phyloP scores from a whole-genome alignment of 768 basidiomycete species.

The Dacryopinax primogenitus region DNA sequence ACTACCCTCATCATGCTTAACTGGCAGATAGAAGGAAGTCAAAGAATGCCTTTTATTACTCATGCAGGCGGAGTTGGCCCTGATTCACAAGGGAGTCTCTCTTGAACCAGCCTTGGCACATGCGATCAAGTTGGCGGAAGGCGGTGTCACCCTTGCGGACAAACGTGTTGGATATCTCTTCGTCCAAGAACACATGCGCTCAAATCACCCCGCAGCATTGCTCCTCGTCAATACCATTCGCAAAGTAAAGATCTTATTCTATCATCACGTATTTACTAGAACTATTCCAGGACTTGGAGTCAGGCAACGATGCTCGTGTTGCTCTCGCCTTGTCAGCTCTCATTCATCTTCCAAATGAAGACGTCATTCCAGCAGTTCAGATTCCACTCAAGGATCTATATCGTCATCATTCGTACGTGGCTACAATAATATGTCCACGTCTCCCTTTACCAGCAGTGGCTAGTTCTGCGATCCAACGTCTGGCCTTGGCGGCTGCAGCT shows the following conservation, averaged over 20 bases:
- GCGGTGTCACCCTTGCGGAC: slow-evolving; percentile 37
- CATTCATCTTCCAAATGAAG: slow-evolving; percentile 46
- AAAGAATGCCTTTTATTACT: slow-evolving; percentile 1
- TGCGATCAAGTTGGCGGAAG: slow-evolving; percentile 65
- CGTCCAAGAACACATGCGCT: slow-evolving; percentile 58
- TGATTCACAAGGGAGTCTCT: neutral
- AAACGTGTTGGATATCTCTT: slow-evolving; percentile 66
- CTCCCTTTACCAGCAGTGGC: no score
- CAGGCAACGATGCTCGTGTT: slow-evolving; percentile 40
- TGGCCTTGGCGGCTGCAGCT: neutral
- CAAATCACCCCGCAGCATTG: slow-evolving; percentile 54
- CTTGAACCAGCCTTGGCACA: slow-evolving; percentile 63
- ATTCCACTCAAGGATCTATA: slow-evolving; percentile 50
- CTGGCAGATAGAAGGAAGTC: neutral
- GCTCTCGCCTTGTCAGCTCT: slow-evolving; percentile 62
- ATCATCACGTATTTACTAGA: neutral
- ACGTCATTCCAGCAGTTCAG: slow-evolving; percentile 66
- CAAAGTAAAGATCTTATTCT: slow-evolving; percentile 43
- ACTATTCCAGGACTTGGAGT: slow-evolving; percentile 56
- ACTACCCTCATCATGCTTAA: neutral
- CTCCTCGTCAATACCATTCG: slow-evolving; percentile 80
- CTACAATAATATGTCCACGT: no score
- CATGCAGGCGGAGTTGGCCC: neutral
- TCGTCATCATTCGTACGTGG: slow-evolving; percentile 66
- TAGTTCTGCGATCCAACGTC: neutral